These are phyloP conservation scores for Botrytis aclada DNA, from an alignment of 2,329 filamentous ascomycete genomes.

Conservation along the genomic window DNA sequence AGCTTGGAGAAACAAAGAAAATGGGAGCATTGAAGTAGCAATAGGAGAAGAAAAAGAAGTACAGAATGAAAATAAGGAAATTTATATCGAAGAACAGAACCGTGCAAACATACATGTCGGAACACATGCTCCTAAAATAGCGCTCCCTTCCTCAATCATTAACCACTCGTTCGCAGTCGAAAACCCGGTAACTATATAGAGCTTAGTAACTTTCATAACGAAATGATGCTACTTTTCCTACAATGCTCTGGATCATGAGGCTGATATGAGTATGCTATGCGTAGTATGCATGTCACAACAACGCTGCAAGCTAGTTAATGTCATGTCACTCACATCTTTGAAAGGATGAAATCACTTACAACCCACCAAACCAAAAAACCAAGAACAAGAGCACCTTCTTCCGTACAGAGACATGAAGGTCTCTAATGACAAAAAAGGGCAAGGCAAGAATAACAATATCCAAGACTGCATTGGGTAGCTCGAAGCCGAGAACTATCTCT, in stretches of 20 bases:
- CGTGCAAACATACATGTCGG: constrained; percentile 6
- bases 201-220: not conserved
- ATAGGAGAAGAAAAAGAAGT: not conserved
- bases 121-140: constrained; percentile 16
- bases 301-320: constrained; percentile 7
- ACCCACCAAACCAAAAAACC: constrained; percentile 17
- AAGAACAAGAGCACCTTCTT: constrained; percentile 15
- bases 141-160: constrained; percentile 17
- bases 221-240: not conserved
- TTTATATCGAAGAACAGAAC: not conserved
- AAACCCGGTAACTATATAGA: constrained; percentile 1
- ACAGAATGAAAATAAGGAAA: not conserved
- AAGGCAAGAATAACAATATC: constrained; percentile 11
- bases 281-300: constrained; percentile 14
- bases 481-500: constrained; percentile 8
- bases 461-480: constrained; percentile 7
- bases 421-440: constrained; percentile 15
- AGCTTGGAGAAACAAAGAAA: not conserved
- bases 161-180: constrained; percentile 10
- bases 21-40: not conserved
- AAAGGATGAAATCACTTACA: not conserved
- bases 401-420: constrained; percentile 14
- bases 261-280: constrained; percentile 15
- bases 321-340: not conserved
- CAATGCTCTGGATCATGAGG: constrained; percentile 3